Base-by-base conservation (phyloP, 2,329 filamentous ascomycete genomes). In the Calonectria ilicicola region DNA sequence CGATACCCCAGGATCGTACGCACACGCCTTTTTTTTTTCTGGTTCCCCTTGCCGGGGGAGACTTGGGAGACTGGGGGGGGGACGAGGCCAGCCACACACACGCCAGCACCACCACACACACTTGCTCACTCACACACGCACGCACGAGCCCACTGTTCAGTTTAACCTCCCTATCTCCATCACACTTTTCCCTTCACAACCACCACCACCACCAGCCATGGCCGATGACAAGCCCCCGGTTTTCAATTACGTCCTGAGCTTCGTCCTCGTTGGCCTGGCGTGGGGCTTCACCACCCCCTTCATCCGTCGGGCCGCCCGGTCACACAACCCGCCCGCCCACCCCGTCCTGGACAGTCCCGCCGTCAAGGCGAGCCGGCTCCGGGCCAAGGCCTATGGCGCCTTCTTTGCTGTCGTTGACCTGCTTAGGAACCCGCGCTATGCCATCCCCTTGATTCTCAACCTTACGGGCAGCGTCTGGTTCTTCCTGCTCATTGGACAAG, bases 401-500 rank as follows among this genome's bases (percentile, higher is more conserved):
- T 90, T 93, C 80, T 97, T 95, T 81, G 93, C 92, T 4, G 94
- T 96, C 1, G 80, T 92, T 15, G 96, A 98, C 81, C 86, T 98
- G 71, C 84, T 98, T 65, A 88, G 90, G 71, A 95, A 95, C 77
- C 96, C 96, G 42, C 90, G 91, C 21, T 98, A 98, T 84, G 94
- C 95, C 7, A 85, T 98, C 29, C 96, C 96, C 23, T 84, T 98
- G 77, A 85, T 98, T 65, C 85, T 98, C 71, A 98, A 98, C 82
- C 85, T 98, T 66, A 98, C 96, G 3, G 96, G 96, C 35, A 98
- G 95, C 81, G 89, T 98, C 68, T 98, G 96, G 96, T 98, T 98
- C 85, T 98, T 98, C 79, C 85, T 98, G 77, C 87, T 98, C 76
- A 96, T 98, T 84, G 96, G 96, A 8, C 91, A 97, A 83, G 96